A percentile compares a stretch with the other conserved stretches of the same genome.
phyloP scores from a whole-genome alignment of 129 eudicot species.

The sunflower (Helianthus annuus) region DNA sequence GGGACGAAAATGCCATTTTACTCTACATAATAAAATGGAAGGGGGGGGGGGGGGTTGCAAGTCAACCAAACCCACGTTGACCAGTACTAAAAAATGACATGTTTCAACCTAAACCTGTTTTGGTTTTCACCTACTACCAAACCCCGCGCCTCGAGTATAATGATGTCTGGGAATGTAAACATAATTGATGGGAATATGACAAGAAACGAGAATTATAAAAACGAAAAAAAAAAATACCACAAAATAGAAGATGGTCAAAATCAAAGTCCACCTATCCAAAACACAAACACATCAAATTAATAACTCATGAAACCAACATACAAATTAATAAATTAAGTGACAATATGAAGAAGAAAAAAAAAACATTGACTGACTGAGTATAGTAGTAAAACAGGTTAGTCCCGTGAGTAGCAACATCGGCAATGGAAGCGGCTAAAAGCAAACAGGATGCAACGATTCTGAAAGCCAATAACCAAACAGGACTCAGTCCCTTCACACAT shows the following conservation, averaged over 20 bases:
- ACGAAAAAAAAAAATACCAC: conserved; percentile 46
- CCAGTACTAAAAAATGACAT: background rate
- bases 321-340: background rate
- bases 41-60: background rate
- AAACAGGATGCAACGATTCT: conserved; percentile 62
- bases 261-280: conserved; percentile 81
- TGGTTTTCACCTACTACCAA: background rate
- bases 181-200: background rate
- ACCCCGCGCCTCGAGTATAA: background rate
- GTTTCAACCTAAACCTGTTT: background rate
- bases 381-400: conserved; percentile 58
- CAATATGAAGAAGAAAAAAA: background rate
- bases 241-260: conserved; percentile 74
- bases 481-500: conserved; percentile 67
- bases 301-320: background rate
- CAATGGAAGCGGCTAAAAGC: conserved; percentile 47
- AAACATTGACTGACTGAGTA: conserved; percentile 66
- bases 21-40: too few species aligned
- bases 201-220: too few species aligned
- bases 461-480: conserved; percentile 57
- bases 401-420: conserved; percentile 64
- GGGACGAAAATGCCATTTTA: too few species aligned
- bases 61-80: background rate
- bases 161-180: background rate
- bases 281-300: conserved; percentile 18